phyloP scores from a whole-genome alignment of 2,329 filamentous ascomycete species.

The Akanthomyces uredinophilus region DNA sequence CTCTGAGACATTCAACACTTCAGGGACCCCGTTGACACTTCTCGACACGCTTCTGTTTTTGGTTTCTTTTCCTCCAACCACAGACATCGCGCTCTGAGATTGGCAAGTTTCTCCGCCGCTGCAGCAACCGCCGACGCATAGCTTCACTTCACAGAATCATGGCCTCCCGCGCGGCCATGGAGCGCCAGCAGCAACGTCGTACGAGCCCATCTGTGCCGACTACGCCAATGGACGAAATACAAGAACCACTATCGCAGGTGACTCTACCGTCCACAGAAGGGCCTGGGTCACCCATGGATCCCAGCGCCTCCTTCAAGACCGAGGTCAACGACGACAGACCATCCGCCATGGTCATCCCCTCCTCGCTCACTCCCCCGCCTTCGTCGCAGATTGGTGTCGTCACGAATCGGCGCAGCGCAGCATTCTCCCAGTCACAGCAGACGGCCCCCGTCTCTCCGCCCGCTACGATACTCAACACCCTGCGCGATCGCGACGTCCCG shows the following conservation, averaged over 20 bases:
- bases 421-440: conserved; percentile 39
- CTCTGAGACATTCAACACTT: conserved; percentile 9
- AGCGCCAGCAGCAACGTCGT: background rate
- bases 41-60: background rate
- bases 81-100: background rate
- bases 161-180: conserved; percentile 4
- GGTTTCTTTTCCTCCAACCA: background rate
- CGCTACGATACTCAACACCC: conserved; percentile 37
- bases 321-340: conserved; percentile 44
- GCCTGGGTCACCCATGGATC: conserved; percentile 48
- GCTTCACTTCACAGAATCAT: conserved; percentile 1
- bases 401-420: conserved; percentile 20
- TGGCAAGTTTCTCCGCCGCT: background rate
- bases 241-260: conserved; percentile 37
- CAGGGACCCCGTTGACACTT: background rate
- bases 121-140: background rate
- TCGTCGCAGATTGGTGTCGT: conserved; percentile 44
- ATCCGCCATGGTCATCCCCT: conserved; percentile 46
- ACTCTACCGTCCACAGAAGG: conserved; percentile 55
- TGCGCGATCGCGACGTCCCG: conserved; percentile 26
- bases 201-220: conserved; percentile 3
- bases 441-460: conserved; percentile 50
- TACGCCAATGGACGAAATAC: conserved; percentile 8
- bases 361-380: conserved; percentile 53
- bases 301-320: conserved; percentile 43